Evolutionary conservation across 257 asterid genomes (phyloP).

Genomic region (Solanum dulcamara): DNA sequence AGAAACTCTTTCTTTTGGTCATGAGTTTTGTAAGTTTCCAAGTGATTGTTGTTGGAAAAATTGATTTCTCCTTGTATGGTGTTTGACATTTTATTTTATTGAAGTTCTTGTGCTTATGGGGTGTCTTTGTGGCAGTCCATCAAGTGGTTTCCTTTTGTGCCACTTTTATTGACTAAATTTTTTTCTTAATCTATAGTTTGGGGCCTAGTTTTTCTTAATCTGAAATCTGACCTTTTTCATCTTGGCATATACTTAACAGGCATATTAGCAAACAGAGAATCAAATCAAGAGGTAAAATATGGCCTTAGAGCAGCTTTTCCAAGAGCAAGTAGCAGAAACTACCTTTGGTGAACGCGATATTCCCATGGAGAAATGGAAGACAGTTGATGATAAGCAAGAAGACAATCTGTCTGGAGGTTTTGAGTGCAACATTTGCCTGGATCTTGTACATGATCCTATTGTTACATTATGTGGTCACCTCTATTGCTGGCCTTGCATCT

Average conservation of each 20-base stretch:
- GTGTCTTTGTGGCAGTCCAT: no score
- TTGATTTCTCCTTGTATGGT: no score
- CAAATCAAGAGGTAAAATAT: neutral
- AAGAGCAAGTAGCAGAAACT: neutral
- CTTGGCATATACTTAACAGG: neutral
- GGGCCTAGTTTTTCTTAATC: neutral
- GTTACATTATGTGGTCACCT: slow-evolving; percentile 74
- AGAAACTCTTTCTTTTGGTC: no score
- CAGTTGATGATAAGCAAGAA: slow-evolving; percentile 18
- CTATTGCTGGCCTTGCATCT: slow-evolving; percentile 78
- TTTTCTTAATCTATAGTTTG: no score
- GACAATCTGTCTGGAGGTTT: slow-evolving; percentile 27
- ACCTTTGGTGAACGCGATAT: neutral
- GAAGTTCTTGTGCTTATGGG: no score
- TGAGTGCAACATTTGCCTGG: slow-evolving; percentile 72
- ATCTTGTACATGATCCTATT: slow-evolving; percentile 52
- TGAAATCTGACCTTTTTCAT: neutral
- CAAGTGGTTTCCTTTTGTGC: no score
- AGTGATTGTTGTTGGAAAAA: no score
- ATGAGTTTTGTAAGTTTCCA: no score
- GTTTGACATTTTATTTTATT: no score
- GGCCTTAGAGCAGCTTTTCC: neutral
- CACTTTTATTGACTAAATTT: no score
- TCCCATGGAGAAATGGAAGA: slow-evolving; percentile 12
- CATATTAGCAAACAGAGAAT: neutral